Percentiles rank a stretch among this genome's conserved stretches.
Conservation (phyloP, 2,329 filamentous ascomycete genomes). For the Sordariomycetes sp. region DNA sequence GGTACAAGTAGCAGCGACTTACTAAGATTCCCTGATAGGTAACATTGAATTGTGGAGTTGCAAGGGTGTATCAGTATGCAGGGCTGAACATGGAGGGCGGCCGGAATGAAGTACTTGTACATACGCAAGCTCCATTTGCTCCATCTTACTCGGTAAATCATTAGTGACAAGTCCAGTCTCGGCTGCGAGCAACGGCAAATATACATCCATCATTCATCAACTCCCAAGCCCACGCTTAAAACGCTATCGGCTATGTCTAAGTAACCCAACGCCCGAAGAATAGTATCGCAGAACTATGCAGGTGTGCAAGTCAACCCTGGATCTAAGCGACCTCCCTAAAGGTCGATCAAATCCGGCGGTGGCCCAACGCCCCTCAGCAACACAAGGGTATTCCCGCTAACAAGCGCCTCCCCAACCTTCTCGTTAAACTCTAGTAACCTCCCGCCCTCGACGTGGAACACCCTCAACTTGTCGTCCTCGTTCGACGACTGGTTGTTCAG, state of each 20-base stretch:
- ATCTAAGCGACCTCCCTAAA: conserved; percentile 12
- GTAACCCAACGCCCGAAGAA: background rate
- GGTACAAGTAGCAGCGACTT: too few species aligned
- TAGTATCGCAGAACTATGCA: background rate
- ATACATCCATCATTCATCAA: background rate
- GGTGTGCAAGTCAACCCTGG: background rate
- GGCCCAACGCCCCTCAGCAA: conserved; percentile 73
- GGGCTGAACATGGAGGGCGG: too few species aligned
- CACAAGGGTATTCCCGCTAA: conserved; percentile 82
- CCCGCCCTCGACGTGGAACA: conserved; percentile 90
- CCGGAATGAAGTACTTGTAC: too few species aligned
- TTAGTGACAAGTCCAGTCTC: background rate
- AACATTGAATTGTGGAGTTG: too few species aligned
- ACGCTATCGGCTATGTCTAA: background rate
- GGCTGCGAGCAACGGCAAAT: background rate
- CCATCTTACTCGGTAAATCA: too few species aligned
- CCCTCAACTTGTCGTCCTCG: conserved; percentile 67
- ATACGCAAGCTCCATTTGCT: too few species aligned
- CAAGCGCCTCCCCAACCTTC: conserved; percentile 61
- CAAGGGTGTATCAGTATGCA: too few species aligned
- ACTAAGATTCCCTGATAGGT: too few species aligned
- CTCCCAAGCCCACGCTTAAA: background rate
- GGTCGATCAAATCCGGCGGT: conserved; percentile 59
- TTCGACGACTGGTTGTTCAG: conserved; percentile 66
- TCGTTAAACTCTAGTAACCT: conserved; percentile 77